Evolutionary conservation across 257 asterid species (phyloP), one percentile per base, ranked within the genome.

Genomic region (Euphrasia confusa): DNA sequence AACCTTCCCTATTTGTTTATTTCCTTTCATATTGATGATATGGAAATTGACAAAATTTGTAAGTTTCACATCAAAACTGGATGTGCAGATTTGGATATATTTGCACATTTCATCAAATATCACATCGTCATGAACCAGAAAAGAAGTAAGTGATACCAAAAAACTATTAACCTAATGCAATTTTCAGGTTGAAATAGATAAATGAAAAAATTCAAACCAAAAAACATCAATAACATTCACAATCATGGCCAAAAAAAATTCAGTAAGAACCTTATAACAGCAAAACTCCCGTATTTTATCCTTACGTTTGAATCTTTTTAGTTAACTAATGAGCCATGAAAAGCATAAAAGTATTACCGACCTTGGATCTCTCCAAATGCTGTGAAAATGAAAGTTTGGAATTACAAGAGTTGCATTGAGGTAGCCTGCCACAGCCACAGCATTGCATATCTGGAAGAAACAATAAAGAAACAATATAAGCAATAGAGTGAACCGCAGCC

Each of bases 311-410:
- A 37, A 13, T 37, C 60, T 54, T 15, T 70, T 42, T 32, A 52
- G 63, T 66, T 35, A 24, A 33, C 63, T 50, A 63, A 61, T 58
- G 61, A 54, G 37, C 66, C 33, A 61, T 28, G n/a, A 58, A n/a
- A 8, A 44, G 37, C 11, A 68, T 58, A 62, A 58, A 18, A 52
- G 64, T 30, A 40, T 6, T 24, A 71, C 83, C 63, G 73, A 85
- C 97, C 97, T 93, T 39, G 97, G 94, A 71, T 93, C 99, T 74
- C 88, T 85, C 99, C 99, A 93, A 59, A 93, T 85, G 74, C 99
- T 93, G 80, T 93, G 96, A 79, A 79, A 93, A 74, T 87, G 99
- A 78, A 89, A 87, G 71, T 81, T 83, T 5, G 99, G 97, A 80
- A 89, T 87, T 52, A 87, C 82, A 64, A 93, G 96, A 63, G 97